A percentile compares a stretch with the other conserved stretches of the same genome.
These are phyloP conservation scores for Ilyonectria mors-panacis DNA, from an alignment of 2,329 filamentous ascomycete genomes.

Conservation along the genomic window DNA sequence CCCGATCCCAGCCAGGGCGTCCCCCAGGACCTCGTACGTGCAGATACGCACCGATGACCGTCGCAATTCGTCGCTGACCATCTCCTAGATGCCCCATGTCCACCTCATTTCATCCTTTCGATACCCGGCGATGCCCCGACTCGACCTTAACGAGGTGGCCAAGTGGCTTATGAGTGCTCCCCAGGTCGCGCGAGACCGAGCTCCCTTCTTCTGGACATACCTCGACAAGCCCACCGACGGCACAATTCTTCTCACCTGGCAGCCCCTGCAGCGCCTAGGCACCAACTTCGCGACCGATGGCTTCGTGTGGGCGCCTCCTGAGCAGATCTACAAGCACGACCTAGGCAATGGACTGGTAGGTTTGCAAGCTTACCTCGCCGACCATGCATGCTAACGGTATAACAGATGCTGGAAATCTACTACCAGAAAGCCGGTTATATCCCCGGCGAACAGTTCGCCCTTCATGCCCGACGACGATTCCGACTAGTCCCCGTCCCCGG, in stretches of 20 bases:
- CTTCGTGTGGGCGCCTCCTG: constrained; percentile 89
- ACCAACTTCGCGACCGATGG: constrained; percentile 91
- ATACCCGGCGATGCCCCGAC: constrained; percentile 80
- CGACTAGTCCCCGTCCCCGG: constrained; percentile 83
- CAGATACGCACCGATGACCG: constrained; percentile 2
- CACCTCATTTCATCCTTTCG: constrained; percentile 89
- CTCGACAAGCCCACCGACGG: constrained; percentile 87
- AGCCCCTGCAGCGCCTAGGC: constrained; percentile 79
- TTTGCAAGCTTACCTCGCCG: not conserved
- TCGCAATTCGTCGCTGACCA: constrained; percentile 38
- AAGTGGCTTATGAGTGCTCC: constrained; percentile 88
- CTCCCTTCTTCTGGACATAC: constrained; percentile 95
- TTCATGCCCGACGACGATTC: constrained; percentile 87
- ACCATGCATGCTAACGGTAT: constrained; percentile 30
- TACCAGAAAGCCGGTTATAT: constrained; percentile 86
- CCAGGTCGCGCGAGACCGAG: constrained; percentile 85
- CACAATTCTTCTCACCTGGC: constrained; percentile 89
- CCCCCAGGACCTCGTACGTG: constrained; percentile 59
- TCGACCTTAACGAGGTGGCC: constrained; percentile 83
- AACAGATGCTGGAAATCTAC: constrained; percentile 88
- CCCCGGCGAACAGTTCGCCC: constrained; percentile 80
- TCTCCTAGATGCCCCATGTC: constrained; percentile 82
- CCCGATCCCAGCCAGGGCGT: constrained; percentile 60
- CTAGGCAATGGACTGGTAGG: constrained; percentile 72
- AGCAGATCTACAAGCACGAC: constrained; percentile 83